Conservation (phyloP, 1,284 basidiomycete genomes). For the Marasmius oreades region DNA sequence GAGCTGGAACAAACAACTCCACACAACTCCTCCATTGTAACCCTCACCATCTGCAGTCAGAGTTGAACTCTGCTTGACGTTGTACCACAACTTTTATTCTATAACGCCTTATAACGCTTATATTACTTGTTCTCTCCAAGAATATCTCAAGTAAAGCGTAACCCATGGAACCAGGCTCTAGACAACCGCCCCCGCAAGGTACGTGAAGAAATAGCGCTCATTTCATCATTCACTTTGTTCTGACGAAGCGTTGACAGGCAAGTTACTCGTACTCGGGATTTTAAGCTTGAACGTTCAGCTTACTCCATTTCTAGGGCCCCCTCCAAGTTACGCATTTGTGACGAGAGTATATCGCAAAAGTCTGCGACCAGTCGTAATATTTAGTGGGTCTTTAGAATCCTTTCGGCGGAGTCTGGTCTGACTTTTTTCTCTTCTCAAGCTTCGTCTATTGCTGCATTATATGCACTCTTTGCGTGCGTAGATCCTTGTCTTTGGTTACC, state of each 20-base stretch:
- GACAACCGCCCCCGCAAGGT: conserved; percentile 2
- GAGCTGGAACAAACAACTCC: background rate
- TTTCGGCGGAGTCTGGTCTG: background rate
- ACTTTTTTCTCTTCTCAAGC: background rate
- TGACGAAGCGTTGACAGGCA: background rate
- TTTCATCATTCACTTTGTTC: background rate
- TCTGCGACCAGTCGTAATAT: conserved; percentile 54
- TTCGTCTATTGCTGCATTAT: conserved; percentile 45
- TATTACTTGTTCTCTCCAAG: background rate
- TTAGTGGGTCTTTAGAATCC: conserved; percentile 38
- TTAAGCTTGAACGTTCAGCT: too few relatives aligned
- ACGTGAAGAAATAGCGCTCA: background rate
- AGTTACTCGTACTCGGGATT: background rate
- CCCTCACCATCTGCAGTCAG: background rate
- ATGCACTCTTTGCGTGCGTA: conserved; percentile 60
- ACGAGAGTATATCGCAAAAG: conserved; percentile 26
- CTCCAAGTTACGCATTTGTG: conserved; percentile 1
- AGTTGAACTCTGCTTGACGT: background rate
- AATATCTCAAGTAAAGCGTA: background rate
- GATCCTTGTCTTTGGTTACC: background rate
- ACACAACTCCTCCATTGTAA: background rate
- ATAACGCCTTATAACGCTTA: background rate
- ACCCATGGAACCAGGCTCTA: background rate
- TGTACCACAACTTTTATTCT: background rate
- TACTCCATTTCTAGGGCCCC: too few relatives aligned